Evolutionary conservation across 352 stramenopile species (phyloP).

Genomic region (Phytophthora aleatoria): DNA sequence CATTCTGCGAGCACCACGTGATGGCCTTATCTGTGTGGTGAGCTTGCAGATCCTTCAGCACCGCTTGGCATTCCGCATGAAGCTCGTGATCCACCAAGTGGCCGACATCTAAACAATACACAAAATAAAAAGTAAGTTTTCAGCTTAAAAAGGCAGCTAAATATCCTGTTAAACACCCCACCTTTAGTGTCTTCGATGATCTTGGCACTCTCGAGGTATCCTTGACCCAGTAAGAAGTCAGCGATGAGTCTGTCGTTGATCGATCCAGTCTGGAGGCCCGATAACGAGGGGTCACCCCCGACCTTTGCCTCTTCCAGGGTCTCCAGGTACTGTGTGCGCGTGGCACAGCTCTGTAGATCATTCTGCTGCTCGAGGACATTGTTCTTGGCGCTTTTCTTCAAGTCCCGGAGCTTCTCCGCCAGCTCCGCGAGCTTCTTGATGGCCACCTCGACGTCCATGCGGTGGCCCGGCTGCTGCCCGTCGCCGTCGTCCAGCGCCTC

Average conservation of each 20-base stretch:
- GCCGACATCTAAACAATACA: conserved; percentile 42
- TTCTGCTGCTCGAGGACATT: conserved; percentile 54
- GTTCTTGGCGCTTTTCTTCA: conserved; percentile 57
- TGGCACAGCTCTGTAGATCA: conserved; percentile 57
- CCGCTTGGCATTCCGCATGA: conserved; percentile 53
- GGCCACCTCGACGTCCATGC: conserved; percentile 61
- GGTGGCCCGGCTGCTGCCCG: conserved; percentile 66
- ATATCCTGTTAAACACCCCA: conserved; percentile 7
- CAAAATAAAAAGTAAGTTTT: conserved; percentile 9
- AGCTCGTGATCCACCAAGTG: conserved; percentile 73
- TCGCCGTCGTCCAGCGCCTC: conserved; percentile 52
- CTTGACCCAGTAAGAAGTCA: conserved; percentile 76
- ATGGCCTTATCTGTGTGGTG: conserved; percentile 61
- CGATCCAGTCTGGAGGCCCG: conserved; percentile 1
- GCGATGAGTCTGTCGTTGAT: conserved; percentile 66
- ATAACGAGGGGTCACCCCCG: conserved; percentile 15
- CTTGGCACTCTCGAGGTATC: conserved; percentile 67
- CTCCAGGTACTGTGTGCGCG: conserved; percentile 49
- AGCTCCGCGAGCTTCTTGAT: conserved; percentile 55
- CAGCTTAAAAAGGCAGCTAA: not conserved
- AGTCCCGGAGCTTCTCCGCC: conserved; percentile 43
- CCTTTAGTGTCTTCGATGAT: conserved; percentile 70
- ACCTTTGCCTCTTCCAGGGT: conserved; percentile 40
- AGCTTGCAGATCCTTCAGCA: conserved; percentile 58
- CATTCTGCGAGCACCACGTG: conserved; percentile 75